Percentiles rank a stretch among this genome's conserved stretches.
These are phyloP conservation scores for Candida sonorensis DNA, from an alignment of 805 yeast genomes.

Conservation along the genomic window DNA sequence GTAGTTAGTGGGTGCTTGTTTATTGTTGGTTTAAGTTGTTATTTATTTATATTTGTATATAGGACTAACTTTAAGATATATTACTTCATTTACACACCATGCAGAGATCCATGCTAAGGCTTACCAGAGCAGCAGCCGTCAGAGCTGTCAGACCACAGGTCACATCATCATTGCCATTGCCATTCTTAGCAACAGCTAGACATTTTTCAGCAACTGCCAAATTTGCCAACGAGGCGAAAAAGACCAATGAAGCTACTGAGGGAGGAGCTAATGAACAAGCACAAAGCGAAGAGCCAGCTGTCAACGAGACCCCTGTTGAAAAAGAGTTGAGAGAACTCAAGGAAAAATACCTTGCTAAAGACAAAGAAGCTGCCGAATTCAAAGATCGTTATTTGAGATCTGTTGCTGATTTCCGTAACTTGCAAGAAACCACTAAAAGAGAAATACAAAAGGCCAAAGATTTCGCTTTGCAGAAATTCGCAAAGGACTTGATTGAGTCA, in stretches of 20 bases:
- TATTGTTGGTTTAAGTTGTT: no score
- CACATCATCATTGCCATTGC: no score
- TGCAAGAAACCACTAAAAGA: conserved; percentile 84
- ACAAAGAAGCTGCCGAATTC: conserved; percentile 69
- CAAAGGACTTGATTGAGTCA: conserved; percentile 82
- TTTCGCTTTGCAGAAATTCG: conserved; percentile 87
- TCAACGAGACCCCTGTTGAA: conserved; percentile 21
- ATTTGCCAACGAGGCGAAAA: conserved; percentile 25
- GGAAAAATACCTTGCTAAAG: conserved; percentile 51
- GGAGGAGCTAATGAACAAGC: conserved; percentile 8
- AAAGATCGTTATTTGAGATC: conserved; percentile 80
- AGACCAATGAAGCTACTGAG: conserved; percentile 2
- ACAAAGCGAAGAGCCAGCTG: conserved; percentile 6
- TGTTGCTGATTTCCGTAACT: conserved; percentile 86
- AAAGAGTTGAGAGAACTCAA: conserved; percentile 35
- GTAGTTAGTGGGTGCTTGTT: no score
- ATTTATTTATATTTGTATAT: no score
- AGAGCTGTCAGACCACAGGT: conserved; percentile 8
- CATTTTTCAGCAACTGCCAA: conserved; percentile 16
- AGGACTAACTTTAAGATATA: no score
- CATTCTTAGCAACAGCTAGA: no score
- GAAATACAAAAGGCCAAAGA: conserved; percentile 84
- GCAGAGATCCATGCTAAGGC: conserved; percentile 21
- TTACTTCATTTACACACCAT: no score
- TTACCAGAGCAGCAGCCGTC: conserved; percentile 15